Evolutionary conservation across 2,329 filamentous ascomycete species (phyloP).

Genomic region (Stachybotrys chlorohalonatus): DNA sequence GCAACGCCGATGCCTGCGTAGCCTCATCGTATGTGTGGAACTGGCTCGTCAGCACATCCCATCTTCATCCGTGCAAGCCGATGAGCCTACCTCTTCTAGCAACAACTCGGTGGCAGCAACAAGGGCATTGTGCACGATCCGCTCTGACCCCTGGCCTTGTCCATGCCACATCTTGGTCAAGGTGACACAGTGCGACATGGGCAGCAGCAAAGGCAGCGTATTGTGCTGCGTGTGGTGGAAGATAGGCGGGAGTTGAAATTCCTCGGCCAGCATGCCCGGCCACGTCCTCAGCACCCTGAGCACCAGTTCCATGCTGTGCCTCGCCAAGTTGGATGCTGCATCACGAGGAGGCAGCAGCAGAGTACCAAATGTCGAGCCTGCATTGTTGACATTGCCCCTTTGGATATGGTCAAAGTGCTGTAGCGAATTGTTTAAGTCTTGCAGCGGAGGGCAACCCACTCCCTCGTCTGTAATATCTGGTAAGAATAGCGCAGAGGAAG

Average conservation of each 20-base stretch:
- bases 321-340: neutral
- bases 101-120: neutral
- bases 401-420: neutral
- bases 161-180: constrained; percentile 1
- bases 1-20: neutral
- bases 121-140: neutral
- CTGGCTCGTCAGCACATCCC: neutral
- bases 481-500: too few relatives aligned
- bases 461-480: neutral
- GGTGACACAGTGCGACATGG: neutral
- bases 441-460: neutral
- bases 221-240: neutral
- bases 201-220: neutral
- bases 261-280: neutral
- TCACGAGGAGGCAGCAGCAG: neutral
- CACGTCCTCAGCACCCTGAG: neutral
- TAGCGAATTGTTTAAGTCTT: neutral
- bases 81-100: neutral
- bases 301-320: neutral
- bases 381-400: neutral
- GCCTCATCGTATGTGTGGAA: neutral
- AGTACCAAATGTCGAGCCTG: neutral
- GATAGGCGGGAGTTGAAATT: neutral
- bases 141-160: neutral
- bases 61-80: neutral